Conservation (phyloP, 331 rosid species). For the Dryas integrifolia region DNA sequence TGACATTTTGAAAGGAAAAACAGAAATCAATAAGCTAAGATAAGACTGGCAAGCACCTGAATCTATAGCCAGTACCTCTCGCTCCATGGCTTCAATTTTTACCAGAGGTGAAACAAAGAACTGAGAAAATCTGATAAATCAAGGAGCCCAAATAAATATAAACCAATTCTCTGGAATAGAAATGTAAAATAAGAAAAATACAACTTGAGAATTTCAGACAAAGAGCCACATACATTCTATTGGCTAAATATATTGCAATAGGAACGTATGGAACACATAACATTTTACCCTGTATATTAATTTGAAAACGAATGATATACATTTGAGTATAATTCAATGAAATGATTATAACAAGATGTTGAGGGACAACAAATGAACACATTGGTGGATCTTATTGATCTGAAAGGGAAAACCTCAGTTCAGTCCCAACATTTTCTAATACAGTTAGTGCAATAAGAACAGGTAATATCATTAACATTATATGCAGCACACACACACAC, state of each 20-base stretch:
- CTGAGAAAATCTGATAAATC: conserved; percentile 72
- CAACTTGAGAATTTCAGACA: conserved; percentile 3
- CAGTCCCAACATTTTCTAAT: background rate
- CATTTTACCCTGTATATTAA: background rate
- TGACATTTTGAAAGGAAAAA: conserved; percentile 16
- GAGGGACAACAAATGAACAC: conserved; percentile 2
- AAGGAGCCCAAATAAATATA: conserved; percentile 21
- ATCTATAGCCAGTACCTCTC: conserved; percentile 95
- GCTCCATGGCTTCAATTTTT: conserved; percentile 88
- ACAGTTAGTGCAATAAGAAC: background rate
- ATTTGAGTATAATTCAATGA: conserved; percentile 2
- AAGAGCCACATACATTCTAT: background rate
- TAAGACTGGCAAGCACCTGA: conserved; percentile 58
- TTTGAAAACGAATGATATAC: background rate
- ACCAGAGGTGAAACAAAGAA: conserved; percentile 94
- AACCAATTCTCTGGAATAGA: conserved; percentile 13
- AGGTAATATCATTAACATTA: background rate
- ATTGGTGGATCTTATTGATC: background rate
- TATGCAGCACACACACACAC: background rate
- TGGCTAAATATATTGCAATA: background rate
- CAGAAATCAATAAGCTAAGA: conserved; percentile 15
- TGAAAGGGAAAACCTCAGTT: background rate
- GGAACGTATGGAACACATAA: background rate
- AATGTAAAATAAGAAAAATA: conserved; percentile 9
- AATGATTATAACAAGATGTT: background rate